Base-by-base conservation (phyloP, 148 eudicot genomes). In the Camellia granthamiana region DNA sequence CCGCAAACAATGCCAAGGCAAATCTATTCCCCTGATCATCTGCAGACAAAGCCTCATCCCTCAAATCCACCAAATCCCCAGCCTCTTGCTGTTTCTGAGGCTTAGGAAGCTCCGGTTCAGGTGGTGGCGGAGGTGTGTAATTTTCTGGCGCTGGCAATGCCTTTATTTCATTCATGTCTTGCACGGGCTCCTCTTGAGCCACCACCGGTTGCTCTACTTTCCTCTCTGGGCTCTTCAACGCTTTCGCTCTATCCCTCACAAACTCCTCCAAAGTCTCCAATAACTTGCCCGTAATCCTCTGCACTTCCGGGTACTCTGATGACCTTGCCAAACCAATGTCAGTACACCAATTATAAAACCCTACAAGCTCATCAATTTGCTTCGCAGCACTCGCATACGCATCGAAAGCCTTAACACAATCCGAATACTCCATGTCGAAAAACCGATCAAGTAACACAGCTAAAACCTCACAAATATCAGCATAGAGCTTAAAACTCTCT, bases 401-500 rank as follows among this genome's bases (percentile, higher is more conserved):
- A 21, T 93, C 96, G 75, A 89, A 93, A 4, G 96, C 94, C 87
- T 92, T 93, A 6, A 90, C 93, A 73, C 94, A 93, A 80, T 93
- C 96, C 55, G 92, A 71, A 54, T 89, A 87, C 85, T 93, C 98
- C 98, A 93, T 92, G 68, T 93, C 96, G 4, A 92, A 93, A 78
- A 93, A 93, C 58, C 89, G 85, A 82, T 93, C 98, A 2, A 92
- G 80, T 52, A 93, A 77, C 63, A 92, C 87, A 41, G 96, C 96
- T 38, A 93, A 86, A 81, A 93, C 90, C 86, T 93, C 96, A 60
- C 94, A 90, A 13, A 93, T 85, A 81, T 93, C 96, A 63, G 91
- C 94, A 78, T 93, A 93, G 11, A 93, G 67, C 91, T 92, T 92
- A 79, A 88, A 93, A 81, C 96, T 93, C 84, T 93, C 98, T 82